Evolutionary conservation across 768 basidiomycete genomes (phyloP), one percentile per base, ranked within the genome.

Genomic region (Suillus brevipes): DNA sequence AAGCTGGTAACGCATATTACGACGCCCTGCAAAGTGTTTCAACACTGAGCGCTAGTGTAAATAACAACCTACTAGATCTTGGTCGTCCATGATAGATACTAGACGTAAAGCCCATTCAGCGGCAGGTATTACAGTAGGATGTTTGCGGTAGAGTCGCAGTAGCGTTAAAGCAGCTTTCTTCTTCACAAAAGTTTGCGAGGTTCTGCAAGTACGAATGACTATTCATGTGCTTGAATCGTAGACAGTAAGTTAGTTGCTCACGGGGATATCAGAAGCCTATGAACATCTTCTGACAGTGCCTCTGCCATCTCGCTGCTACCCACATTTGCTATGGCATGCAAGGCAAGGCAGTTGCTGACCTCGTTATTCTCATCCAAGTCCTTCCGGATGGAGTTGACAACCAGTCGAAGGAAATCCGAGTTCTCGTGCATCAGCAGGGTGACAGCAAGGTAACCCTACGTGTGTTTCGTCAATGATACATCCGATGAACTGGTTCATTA

Each of bases 271-370:
- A 99, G 82, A 25, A 97, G 79, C 57, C 96, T 86, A 78, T 99
- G 97, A 1, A 99, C 97, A 71, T 97, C 95, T 71, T 94, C 93
- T 12, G 86, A 89, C 52, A 99, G 82, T 8, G 95, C 91, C 74
- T 99, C 97, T 9, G 97, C 97, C 95, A 99, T 99, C 78, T 99
- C 97, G 71, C 91, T 92, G 49, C 96, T 93, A 55, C 97, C 97
- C 28, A 99, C 93, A 70, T 98, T 99, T 12, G 97, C 97, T 69
- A 99, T 98, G 18, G 97, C 97, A 71, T 99, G 97, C 63, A 99
- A 79, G 2, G 97, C 97, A 63, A 99, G 84, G 72, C 97, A 99
- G 72, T 98, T 99, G 78, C 92, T 92, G 68, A 97, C 85, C 75
- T 99, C 97, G 72, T 92, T 92, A 71, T 92, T 93, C 67, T 93